Conservation (phyloP, 2,329 filamentous ascomycete genomes). For the Periconia digitata region DNA sequence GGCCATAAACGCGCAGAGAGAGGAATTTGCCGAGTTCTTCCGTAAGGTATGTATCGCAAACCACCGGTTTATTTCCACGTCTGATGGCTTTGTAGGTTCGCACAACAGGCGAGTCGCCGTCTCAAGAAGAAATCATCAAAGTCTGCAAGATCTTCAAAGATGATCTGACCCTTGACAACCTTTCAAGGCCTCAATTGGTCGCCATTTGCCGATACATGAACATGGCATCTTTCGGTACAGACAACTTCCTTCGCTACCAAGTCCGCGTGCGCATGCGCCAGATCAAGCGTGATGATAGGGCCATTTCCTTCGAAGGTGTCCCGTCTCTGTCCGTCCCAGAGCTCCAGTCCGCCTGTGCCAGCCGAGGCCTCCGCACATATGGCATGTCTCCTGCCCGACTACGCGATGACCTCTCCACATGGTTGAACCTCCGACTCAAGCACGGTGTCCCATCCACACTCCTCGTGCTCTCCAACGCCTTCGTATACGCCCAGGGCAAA, state of each 20-base stretch:
- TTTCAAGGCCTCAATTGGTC: slow-evolving; percentile 91
- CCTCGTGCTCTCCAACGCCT: slow-evolving; percentile 93
- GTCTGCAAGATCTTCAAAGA: slow-evolving; percentile 99
- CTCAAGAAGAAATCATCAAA: slow-evolving; percentile 89
- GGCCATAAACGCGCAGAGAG: slow-evolving; percentile 78
- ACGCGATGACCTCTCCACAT: slow-evolving; percentile 86
- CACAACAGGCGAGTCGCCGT: slow-evolving; percentile 86
- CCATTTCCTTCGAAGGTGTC: slow-evolving; percentile 91
- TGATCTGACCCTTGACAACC: slow-evolving; percentile 93
- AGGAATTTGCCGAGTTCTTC: slow-evolving; percentile 97
- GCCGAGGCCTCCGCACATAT: slow-evolving; percentile 88
- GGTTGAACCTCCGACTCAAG: slow-evolving; percentile 90
- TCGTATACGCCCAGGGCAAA: slow-evolving; percentile 90
- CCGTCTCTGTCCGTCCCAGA: slow-evolving; percentile 91
- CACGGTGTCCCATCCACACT: slow-evolving; percentile 96
- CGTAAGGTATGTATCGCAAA: slow-evolving; percentile 67
- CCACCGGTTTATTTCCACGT: not conserved
- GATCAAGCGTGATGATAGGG: slow-evolving; percentile 96
- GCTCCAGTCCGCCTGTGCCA: slow-evolving; percentile 87
- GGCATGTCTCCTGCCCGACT: slow-evolving; percentile 86
- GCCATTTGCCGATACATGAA: slow-evolving; percentile 99
- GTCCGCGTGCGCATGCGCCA: slow-evolving; percentile 97
- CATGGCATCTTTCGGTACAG: slow-evolving; percentile 93
- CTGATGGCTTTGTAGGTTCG: slow-evolving; percentile 46
- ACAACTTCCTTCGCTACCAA: slow-evolving; percentile 96